phyloP scores from a whole-genome alignment of 768 basidiomycete genomes.

The Pholiota molesta region DNA sequence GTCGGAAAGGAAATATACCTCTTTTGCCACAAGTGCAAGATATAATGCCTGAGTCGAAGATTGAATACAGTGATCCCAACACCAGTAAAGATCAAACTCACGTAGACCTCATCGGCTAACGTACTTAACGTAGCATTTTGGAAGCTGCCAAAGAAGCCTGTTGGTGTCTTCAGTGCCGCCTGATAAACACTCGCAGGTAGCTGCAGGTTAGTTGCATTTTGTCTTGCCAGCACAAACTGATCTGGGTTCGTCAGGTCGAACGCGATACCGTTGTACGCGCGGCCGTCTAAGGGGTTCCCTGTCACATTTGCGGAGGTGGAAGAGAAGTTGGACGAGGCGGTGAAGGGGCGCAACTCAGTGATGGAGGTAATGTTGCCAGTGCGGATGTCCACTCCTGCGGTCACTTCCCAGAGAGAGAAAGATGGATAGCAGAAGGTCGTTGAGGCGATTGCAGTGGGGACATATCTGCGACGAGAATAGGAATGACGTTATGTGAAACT shows the following conservation, averaged over 20 bases:
- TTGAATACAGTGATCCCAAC: background rate
- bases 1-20: conserved; percentile 50
- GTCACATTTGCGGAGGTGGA: conserved; percentile 47
- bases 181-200: conserved; percentile 57
- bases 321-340: conserved; percentile 34
- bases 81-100: conserved; percentile 30
- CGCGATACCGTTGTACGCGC: conserved; percentile 56
- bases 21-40: conserved; percentile 50
- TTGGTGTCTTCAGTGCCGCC: conserved; percentile 40
- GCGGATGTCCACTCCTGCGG: conserved; percentile 45
- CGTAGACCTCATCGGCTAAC: conserved; percentile 49
- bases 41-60: conserved; percentile 40
- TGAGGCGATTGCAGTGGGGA: conserved; percentile 40
- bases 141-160: conserved; percentile 43
- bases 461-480: conserved; percentile 25
- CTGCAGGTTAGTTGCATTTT: conserved; percentile 48
- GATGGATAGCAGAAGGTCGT: conserved; percentile 51
- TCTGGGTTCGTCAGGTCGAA: conserved; percentile 48
- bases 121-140: conserved; percentile 36
- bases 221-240: conserved; percentile 39
- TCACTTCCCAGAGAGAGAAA: conserved; percentile 47
- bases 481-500: background rate
- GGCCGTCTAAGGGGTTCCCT: conserved; percentile 44
- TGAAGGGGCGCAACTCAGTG: conserved; percentile 24
- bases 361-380: conserved; percentile 43